Base-by-base conservation (phyloP, 164 flowering plant species). In the Aristolochia fimbriata region DNA sequence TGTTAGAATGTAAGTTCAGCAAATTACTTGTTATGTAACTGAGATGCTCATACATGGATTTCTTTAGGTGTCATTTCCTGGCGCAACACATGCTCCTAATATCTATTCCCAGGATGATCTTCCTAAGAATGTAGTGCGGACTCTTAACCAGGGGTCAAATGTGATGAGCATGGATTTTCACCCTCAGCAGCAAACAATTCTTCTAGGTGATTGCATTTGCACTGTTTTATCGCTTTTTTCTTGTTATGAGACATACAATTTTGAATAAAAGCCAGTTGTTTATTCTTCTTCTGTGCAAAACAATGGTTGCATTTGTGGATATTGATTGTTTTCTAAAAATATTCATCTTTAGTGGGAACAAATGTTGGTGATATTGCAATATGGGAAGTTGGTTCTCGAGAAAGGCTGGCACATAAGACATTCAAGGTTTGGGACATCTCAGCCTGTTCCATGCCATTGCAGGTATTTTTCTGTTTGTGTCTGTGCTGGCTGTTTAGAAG, bases 81-180 rank as follows among this genome's bases (percentile, higher is more conserved):
- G 87, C 55, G 75, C 76, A 25, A 53, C 70, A 45, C 90, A 84
- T 64, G 59, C 83, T 47, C 76, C 81, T 15, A 77, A 77, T 71
- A 67, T 74, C 27, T 82, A 77, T 60, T 83, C 94, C 24, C 82
- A 66, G 57, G 91, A 86, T 66, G 96, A 88, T 69, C 80, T 88
- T 41, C 91, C 92, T 6, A 88, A 78, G 66, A 68, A 71, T 54
- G 86, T 84, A 51, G 80, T 72, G 22, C 73, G 84, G 47, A 64
- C 71, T 37, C 74, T 88, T 19, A 78, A 67, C 74, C 88, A 82
- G 65, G 90, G 90, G 22, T 81, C 96, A 3, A 72, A 51, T 75
- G 82, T 78, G 30, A 84, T 70, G 79, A 83, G 88, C 86, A 81
- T 88, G 96, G 96, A 88, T 72, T 88, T 88, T 67, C 96, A 88